Evolutionary conservation across 2,329 filamentous ascomycete species (phyloP), one percentile per base, ranked within the genome.

Genomic region (Rhinocladiella similis): DNA sequence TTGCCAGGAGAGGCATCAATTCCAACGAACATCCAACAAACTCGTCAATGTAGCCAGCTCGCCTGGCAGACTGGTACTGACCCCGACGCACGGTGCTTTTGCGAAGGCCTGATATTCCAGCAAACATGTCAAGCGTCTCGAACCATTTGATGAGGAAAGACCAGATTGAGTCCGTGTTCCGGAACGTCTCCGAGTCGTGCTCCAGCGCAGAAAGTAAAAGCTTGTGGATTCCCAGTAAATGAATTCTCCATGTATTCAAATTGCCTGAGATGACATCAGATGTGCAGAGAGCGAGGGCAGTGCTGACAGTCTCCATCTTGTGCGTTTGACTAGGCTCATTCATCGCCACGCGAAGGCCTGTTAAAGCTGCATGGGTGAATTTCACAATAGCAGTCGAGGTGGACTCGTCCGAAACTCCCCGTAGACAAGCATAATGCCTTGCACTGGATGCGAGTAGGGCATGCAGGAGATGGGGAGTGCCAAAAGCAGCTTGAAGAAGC

Each of bases 211-310:
- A 50, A 47, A 43, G 47, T 3, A 69, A 48, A 16, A 69, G 56
- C 20, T 63, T 66, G 51, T 63, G 59, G 1, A 68, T 65, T 1
- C 68, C 68, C 7, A 48, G 50, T n/a, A 69, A 58, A 57, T 69
- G 68, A 5, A 62, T 63, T 6, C 60, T 49, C 65, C 67, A 69
- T 25, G 64, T 54, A 10, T 65, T 56, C 57, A 66, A 63, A 33
- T 69, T 66, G 1, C 68, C 68, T 54, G 70, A 69, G 27, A 68
- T 70, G n/a, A 70, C 67, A 62, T 70, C 68, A 51, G 68, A 69
- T 1, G 67, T 70, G 49, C 68, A 70, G 5, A 70, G 47, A 2
- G 64, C 59, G 62, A 70, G 68, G 19, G 68, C 68, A 16, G 68
- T 69, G 10, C 63, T 64, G 12, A 66, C 51, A 12, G 64, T 68